Evolutionary conservation across 1,139 yeast species (phyloP).

Genomic region (Saccharomyces hybrid): DNA sequence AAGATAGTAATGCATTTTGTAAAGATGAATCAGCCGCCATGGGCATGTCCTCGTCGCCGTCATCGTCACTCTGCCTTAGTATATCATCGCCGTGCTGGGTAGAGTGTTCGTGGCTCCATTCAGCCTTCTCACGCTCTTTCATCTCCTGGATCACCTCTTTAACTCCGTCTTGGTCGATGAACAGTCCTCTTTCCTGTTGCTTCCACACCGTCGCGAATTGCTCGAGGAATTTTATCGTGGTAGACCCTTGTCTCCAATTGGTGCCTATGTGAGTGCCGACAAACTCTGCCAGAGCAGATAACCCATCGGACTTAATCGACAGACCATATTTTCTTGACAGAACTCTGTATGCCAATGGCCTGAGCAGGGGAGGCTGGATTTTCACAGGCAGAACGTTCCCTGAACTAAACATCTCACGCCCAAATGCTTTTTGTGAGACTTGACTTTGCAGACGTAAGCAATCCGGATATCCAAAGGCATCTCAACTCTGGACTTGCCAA

Average conservation of each 20-base stretch:
- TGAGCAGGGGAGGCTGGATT: slow-evolving; percentile 68
- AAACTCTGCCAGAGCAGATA: slow-evolving; percentile 60
- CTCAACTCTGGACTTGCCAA: not conserved
- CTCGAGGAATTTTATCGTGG: slow-evolving; percentile 64
- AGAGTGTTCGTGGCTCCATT: slow-evolving; percentile 4
- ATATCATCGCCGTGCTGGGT: slow-evolving; percentile 1
- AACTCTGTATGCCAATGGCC: slow-evolving; percentile 87
- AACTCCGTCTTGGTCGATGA: slow-evolving; percentile 70
- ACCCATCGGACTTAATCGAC: slow-evolving; percentile 80
- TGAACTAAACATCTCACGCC: slow-evolving; percentile 12
- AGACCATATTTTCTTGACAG: slow-evolving; percentile 88
- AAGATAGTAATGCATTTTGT: not conserved
- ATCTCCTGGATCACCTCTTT: slow-evolving; percentile 56
- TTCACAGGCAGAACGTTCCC: slow-evolving; percentile 55
- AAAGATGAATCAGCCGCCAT: not conserved
- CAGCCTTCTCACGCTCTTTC: slow-evolving; percentile 25
- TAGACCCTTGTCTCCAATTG: slow-evolving; percentile 67
- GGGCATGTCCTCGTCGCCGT: slow-evolving; percentile 23
- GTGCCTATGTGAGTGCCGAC: slow-evolving; percentile 73
- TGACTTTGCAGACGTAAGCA: not conserved
- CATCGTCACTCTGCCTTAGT: slow-evolving; percentile 30
- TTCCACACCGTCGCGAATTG: slow-evolving; percentile 80
- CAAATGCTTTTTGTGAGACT: not conserved
- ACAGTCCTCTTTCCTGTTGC: slow-evolving; percentile 76
- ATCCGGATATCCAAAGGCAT: not conserved